Percentiles rank a stretch among this genome's conserved stretches.
Conservation (phyloP, 2,329 filamentous ascomycete genomes). For the Colletotrichum neosansevieriae region DNA sequence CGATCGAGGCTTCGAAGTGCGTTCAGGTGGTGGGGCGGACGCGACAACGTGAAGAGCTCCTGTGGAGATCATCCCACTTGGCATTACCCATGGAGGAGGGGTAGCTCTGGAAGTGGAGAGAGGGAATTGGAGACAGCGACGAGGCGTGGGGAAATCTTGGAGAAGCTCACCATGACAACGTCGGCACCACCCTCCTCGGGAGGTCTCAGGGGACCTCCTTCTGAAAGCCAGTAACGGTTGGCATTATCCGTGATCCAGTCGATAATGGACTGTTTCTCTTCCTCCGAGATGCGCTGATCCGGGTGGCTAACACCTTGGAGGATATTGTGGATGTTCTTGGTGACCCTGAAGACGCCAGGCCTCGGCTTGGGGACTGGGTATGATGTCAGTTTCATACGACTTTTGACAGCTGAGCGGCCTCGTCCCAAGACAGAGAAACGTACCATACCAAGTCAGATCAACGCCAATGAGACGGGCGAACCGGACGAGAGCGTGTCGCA, state of each 20-base stretch:
- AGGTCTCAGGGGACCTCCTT: conserved; percentile 74
- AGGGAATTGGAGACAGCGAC: conserved; percentile 21
- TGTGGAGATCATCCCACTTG: conserved; percentile 30
- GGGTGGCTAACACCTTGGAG: conserved; percentile 81
- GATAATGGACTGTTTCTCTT: conserved; percentile 72
- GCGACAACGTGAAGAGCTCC: conserved; percentile 20
- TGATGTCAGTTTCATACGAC: conserved; percentile 37
- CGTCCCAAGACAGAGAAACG: conserved; percentile 43
- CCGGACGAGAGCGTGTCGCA: conserved; percentile 82
- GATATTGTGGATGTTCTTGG: conserved; percentile 91
- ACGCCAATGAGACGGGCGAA: conserved; percentile 76
- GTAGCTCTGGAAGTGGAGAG: conserved; percentile 24
- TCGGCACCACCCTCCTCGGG: conserved; percentile 79
- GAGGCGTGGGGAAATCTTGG: background rate
- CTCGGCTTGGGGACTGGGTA: conserved; percentile 78
- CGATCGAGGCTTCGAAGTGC: background rate
- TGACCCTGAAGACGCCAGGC: conserved; percentile 83
- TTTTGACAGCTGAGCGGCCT: background rate
- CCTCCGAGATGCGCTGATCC: conserved; percentile 71
- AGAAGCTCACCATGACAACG: conserved; percentile 70
- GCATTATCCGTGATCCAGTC: conserved; percentile 82
- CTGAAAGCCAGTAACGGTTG: conserved; percentile 77
- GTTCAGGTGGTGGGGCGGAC: conserved; percentile 10
- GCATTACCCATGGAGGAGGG: conserved; percentile 36
- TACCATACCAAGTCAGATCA: conserved; percentile 79